Base-by-base conservation (phyloP, 1,284 basidiomycete species). In the Ceratobasidium papillatum region DNA sequence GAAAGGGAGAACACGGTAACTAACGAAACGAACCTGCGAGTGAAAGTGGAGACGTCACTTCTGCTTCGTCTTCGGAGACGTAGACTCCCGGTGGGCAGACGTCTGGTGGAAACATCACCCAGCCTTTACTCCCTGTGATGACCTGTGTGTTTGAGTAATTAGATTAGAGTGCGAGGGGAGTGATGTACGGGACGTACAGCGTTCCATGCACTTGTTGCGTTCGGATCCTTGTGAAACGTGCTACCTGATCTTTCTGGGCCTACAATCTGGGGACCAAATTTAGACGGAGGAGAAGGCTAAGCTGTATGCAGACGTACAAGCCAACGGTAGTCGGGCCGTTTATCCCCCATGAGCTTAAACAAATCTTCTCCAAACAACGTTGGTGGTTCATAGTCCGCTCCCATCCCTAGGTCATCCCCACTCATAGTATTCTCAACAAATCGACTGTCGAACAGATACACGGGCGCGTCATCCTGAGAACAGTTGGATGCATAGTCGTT, bases 141-240 rank as follows among this genome's bases (percentile, higher is more conserved):
- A 71, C 68, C 68, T 71, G 22, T n/a, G n/a, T 8, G n/a, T 9
- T 36, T 36, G 32, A 38, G 19, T 5, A 34, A 14, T 14, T 14
- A 34, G 12, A 12, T n/a, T 34, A n/a, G 32, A 25, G 45, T 58
- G 32, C 32, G 19, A 19, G 17, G 54, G 22, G 19, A 9, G 45
- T 45, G 22, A 32, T 32, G 1, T n/a, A 22, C 14, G 36, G 41
- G 34, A 64, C 68, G 36, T n/a, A 84, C 81, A 1, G 84, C 82
- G 74, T 85, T 85, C 83, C 83, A 85, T 2, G 84, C 84, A 11
- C 80, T 81, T 2, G 82, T 84, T 38, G 78, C 79, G 74, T 83
- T 83, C 0, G 82, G 82, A 56, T 83, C 82, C 75, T 82, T 81
- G 69, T 82, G 81, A 73, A 80, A 81, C 12, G 80, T 82, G 11